Evolutionary conservation across 83 land plant species (phyloP).

Genomic region (Thuja plicata): DNA sequence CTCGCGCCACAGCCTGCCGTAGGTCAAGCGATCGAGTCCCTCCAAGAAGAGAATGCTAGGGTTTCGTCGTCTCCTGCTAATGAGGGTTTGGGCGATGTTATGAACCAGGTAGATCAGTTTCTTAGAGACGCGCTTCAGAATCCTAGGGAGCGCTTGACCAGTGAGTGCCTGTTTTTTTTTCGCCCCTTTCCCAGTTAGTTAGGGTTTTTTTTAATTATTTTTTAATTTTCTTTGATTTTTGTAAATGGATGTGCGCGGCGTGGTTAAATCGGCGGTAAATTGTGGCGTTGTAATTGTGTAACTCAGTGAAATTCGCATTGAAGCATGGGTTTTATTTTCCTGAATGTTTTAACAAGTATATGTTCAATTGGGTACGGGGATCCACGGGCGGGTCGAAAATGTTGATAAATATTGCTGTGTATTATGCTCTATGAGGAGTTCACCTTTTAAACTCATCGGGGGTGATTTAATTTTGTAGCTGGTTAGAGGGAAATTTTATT

Average conservation of each 20-base stretch:
- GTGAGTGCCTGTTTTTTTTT: slow-evolving; percentile 32
- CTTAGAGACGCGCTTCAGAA: slow-evolving; percentile 85
- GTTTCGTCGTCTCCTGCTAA: not conserved
- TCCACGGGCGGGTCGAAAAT: not conserved
- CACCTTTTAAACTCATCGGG: not conserved
- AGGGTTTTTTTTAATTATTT: not conserved
- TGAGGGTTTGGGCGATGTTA: slow-evolving; percentile 21
- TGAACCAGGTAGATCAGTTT: slow-evolving; percentile 72
- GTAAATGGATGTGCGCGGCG: not conserved
- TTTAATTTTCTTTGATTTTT: not conserved
- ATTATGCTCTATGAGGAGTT: not conserved
- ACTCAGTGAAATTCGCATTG: not conserved
- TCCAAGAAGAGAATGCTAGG: not conserved
- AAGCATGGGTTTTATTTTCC: not conserved
- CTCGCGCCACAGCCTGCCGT: slow-evolving; percentile 12
- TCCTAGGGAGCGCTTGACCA: slow-evolving; percentile 80
- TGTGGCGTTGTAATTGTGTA: no score
- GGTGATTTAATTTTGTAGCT: not conserved
- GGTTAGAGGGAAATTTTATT: not conserved
- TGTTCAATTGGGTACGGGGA: not conserved
- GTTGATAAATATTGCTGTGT: not conserved
- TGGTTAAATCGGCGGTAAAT: not conserved
- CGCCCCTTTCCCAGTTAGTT: not conserved
- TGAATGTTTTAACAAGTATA: no score
- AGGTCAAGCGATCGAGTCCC: not conserved